A percentile compares a stretch with the other conserved stretches of the same genome.
phyloP scores from a whole-genome alignment of 441 rosid genomes.

The Melastoma candidum region DNA sequence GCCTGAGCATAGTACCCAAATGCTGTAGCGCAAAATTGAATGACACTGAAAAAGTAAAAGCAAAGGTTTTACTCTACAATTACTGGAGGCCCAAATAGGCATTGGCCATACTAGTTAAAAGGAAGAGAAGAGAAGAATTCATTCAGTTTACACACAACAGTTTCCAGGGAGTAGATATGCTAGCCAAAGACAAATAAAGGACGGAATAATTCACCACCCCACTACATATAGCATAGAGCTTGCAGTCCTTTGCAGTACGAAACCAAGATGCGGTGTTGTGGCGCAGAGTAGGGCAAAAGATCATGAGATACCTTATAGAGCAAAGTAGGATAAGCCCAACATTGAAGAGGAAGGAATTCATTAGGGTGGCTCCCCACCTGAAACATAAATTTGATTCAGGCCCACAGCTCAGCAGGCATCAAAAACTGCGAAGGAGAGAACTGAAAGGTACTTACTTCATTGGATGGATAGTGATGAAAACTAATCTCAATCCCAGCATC shows the following conservation, averaged over 20 bases:
- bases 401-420: conserved; percentile 5
- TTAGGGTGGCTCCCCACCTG: conserved; percentile 99
- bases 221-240: no score
- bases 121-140: no score
- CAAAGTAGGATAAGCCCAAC: conserved; percentile 30
- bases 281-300: neutral
- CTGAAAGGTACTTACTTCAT: conserved; percentile 66
- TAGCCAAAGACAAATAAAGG: no score
- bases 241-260: no score
- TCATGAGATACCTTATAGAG: conserved; percentile 68
- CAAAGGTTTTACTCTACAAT: neutral
- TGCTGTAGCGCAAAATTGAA: conserved; percentile 94
- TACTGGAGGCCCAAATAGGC: no score
- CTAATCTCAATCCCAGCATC: conserved; percentile 96
- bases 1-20: conserved; percentile 99
- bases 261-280: no score
- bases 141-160: no score
- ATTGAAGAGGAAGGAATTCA: conserved; percentile 57
- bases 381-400: conserved; percentile 17
- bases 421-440: conserved; percentile 6
- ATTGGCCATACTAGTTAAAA: no score
- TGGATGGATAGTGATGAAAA: conserved; percentile 93
- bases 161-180: no score
- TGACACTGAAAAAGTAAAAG: conserved; percentile 58
- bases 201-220: no score